phyloP scores from a whole-genome alignment of 192 early-diverging fungal species.

The Linnemannia schmuckeri region DNA sequence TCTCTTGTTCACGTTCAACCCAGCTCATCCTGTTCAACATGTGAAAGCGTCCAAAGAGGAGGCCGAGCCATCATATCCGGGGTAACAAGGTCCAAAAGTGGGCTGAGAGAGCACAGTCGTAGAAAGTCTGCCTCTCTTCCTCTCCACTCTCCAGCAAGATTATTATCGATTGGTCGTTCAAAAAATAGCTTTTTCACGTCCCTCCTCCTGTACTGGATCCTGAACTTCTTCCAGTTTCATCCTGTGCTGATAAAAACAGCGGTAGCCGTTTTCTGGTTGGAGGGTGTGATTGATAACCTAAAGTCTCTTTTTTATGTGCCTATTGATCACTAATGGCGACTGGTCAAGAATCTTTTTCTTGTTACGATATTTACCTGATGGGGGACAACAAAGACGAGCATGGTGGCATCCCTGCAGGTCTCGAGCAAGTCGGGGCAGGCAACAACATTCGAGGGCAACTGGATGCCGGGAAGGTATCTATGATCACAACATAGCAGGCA shows the following conservation, averaged over 20 bases:
- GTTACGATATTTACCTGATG: conserved; percentile 73
- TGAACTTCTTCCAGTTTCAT: neutral
- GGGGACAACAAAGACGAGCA: conserved; percentile 94
- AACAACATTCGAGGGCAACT: conserved; percentile 86
- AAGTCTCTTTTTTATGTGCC: neutral
- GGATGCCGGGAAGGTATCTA: conserved; percentile 86
- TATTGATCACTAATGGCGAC: neutral
- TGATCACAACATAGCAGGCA: neutral
- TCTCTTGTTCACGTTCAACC: neutral
- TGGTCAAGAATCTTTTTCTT: neutral
- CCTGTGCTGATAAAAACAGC: neutral
- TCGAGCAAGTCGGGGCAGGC: conserved; percentile 88
- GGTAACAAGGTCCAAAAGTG: neutral
- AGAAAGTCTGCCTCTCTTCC: neutral
- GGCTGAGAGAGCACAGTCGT: neutral
- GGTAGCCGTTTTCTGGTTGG: neutral
- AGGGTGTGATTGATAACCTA: neutral
- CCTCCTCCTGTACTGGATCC: neutral
- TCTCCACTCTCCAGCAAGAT: neutral
- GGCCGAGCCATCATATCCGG: neutral
- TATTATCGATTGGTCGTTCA: neutral
- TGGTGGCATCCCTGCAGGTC: conserved; percentile 85
- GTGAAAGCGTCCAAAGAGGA: conserved; percentile 26
- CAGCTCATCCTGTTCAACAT: conserved; percentile 8
- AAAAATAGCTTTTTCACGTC: neutral